These are phyloP conservation scores for Alternaria gaisen DNA, from an alignment of 2,329 filamentous ascomycete species.

Conservation along the genomic window DNA sequence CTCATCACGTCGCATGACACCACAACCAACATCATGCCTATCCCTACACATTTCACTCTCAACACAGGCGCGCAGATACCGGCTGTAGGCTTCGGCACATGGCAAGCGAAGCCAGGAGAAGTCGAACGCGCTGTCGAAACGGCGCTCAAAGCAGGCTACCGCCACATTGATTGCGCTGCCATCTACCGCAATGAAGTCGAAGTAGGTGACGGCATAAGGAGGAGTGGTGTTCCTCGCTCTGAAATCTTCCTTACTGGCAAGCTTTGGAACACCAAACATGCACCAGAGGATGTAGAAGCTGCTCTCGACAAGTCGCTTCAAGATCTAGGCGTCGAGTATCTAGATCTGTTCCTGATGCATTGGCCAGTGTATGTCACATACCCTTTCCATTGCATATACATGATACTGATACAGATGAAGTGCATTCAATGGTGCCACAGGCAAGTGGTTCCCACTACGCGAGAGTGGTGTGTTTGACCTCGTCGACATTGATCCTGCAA, in stretches of 20 bases:
- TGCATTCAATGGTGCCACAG: conserved; percentile 39
- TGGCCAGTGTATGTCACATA: conserved; percentile 58
- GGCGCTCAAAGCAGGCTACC: conserved; percentile 72
- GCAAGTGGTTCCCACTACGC: conserved; percentile 42
- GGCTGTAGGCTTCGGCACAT: conserved; percentile 77
- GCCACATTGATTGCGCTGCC: conserved; percentile 77
- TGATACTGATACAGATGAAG: conserved; percentile 1
- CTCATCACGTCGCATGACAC: not conserved
- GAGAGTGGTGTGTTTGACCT: conserved; percentile 72
- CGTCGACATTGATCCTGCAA: conserved; percentile 78
- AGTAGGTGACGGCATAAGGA: conserved; percentile 74
- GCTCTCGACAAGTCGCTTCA: conserved; percentile 68
- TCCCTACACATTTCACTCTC: conserved; percentile 57
- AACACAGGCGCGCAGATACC: conserved; percentile 78
- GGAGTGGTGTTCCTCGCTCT: conserved; percentile 67
- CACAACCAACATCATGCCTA: conserved; percentile 28
- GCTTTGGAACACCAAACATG: conserved; percentile 80
- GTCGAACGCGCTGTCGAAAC: conserved; percentile 68
- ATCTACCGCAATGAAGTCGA: conserved; percentile 80
- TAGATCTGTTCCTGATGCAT: conserved; percentile 75
- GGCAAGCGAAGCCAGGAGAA: conserved; percentile 74
- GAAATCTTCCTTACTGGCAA: conserved; percentile 79
- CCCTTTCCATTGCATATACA: not conserved
- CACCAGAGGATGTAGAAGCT: conserved; percentile 64
- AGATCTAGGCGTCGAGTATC: conserved; percentile 68